Percentiles rank a stretch among this genome's conserved stretches.
Conservation (phyloP, 2,329 filamentous ascomycete genomes). For the Neopestalotiopsis clavispora region DNA sequence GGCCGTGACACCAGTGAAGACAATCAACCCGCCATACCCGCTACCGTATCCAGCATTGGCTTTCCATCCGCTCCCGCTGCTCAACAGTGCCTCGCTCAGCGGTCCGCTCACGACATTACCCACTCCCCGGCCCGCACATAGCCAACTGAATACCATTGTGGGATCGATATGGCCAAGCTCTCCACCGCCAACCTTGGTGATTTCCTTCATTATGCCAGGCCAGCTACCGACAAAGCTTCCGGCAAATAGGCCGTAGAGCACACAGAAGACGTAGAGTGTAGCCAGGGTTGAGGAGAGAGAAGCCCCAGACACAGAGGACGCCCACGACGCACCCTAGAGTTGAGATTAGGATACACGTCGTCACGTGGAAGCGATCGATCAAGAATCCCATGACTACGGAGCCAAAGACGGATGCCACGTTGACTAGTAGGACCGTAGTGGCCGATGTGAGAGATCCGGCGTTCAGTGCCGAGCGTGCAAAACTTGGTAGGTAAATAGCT, state of each 20-base stretch:
- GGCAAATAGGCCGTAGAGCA: slow-evolving; percentile 63
- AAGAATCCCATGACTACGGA: slow-evolving; percentile 50
- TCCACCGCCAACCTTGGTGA: slow-evolving; percentile 33
- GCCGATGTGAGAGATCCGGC: slow-evolving; percentile 46
- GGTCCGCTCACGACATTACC: slow-evolving; percentile 64
- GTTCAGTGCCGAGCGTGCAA: slow-evolving; percentile 45
- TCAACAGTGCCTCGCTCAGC: slow-evolving; percentile 57
- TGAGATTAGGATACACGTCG: slow-evolving; percentile 52
- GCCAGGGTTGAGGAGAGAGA: slow-evolving; percentile 58
- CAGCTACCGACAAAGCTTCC: slow-evolving; percentile 35
- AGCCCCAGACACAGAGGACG: slow-evolving; percentile 65
- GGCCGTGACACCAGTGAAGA: slow-evolving; percentile 60
- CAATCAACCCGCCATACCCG: slow-evolving; percentile 57
- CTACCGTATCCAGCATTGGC: slow-evolving; percentile 51
- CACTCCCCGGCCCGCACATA: slow-evolving; percentile 63
- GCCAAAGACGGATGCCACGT: slow-evolving; percentile 51
- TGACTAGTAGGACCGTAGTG: slow-evolving; percentile 52
- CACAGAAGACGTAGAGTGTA: slow-evolving; percentile 56
- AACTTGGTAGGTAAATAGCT: slow-evolving; percentile 56
- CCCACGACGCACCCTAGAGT: slow-evolving; percentile 52
- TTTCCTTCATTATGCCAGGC: slow-evolving; percentile 30
- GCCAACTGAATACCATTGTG: slow-evolving; percentile 61
- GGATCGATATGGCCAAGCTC: slow-evolving; percentile 41
- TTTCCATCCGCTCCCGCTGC: slow-evolving; percentile 46
- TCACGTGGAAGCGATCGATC: slow-evolving; percentile 50